Evolutionary conservation across 192 early-diverging fungal genomes (phyloP).

Genomic region (Podila minutissima): DNA sequence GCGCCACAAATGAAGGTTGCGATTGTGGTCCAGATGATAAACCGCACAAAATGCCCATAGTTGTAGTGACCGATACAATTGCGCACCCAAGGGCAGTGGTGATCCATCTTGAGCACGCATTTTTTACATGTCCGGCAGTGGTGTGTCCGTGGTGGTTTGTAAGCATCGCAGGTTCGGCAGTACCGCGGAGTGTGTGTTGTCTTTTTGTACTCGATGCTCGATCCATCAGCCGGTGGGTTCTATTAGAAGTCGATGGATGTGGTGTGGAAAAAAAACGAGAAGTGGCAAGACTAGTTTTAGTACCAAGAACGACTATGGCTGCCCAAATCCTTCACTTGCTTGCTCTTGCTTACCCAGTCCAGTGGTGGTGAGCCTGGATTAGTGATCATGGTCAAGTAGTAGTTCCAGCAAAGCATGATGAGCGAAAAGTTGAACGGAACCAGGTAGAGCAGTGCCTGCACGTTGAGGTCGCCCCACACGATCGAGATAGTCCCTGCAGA

Average conservation of each 20-base stretch:
- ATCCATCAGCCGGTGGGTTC: constrained; percentile 7
- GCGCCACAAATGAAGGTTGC: constrained; percentile 58
- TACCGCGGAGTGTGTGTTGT: constrained; percentile 74
- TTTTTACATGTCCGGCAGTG: constrained; percentile 79
- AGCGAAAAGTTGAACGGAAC: constrained; percentile 84
- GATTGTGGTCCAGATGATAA: constrained; percentile 74
- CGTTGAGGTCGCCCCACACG: constrained; percentile 25
- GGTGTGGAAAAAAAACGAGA: background rate
- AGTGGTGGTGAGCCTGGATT: constrained; percentile 83
- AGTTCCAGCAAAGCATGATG: constrained; percentile 85
- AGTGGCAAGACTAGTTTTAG: background rate
- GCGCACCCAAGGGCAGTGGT: constrained; percentile 93
- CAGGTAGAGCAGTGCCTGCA: constrained; percentile 56
- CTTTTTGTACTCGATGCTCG: constrained; percentile 70
- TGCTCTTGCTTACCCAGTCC: constrained; percentile 50
- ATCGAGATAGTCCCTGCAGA: constrained; percentile 2
- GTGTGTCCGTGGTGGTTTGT: constrained; percentile 83
- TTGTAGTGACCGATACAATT: constrained; percentile 86
- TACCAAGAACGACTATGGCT: background rate
- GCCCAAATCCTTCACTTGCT: background rate
- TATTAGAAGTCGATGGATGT: background rate
- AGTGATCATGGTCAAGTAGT: constrained; percentile 78
- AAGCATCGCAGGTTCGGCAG: constrained; percentile 67
- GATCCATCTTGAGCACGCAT: constrained; percentile 90
- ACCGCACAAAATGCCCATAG: constrained; percentile 80